Base-by-base conservation (phyloP, 2,329 filamentous ascomycete genomes). In the Graphilbum sp. region DNA sequence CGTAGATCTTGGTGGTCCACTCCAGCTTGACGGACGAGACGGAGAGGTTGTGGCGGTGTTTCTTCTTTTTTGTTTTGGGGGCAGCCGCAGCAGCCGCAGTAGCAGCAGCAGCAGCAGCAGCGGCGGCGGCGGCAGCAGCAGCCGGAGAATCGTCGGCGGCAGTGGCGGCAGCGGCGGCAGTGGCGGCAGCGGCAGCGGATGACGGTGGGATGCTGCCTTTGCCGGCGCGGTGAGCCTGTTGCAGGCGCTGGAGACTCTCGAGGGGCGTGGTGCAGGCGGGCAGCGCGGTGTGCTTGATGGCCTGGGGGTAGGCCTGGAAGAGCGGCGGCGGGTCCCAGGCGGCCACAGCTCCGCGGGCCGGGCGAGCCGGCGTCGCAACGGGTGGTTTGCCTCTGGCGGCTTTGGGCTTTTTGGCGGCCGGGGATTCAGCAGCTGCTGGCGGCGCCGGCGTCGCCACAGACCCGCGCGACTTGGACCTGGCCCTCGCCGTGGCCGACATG, bases 231-330 rank as follows among this genome's bases (percentile, higher is more conserved):
- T 64, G 62, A 38, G 67, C 65, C 37, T 67, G 66, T 45, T 73
- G 70, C 35, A 71, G 58, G 42, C 78, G 72, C 36, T 85, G 54
- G 34, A 90, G 70, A 1, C 69, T 58, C 43, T 92, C 86, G 2
- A 79, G 69, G 2, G 79, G 72, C 11, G 79, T 58, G 2, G 68
- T 71, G 29, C 79, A 78, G 15, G 79, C 69, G 20, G 76, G 69
- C 3, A 93, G 62, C 15, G 69, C 74, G 11, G 73, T 75, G 54
- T 90, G 73, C 50, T 81, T 86, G 46, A 84, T 69, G 3, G 84
- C 75, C 55, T 93, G 86, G 0, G 83, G 79, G 52, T 86, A 93
- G 12, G 83, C 85, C 54, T 93, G 81, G 54, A 87, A 92, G 12
- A 95, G 61, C 2, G 85, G 82, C 7, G 84, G 82, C 15, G 77